A percentile compares a stretch with the other conserved stretches of the same genome.
Conservation (phyloP, 2,329 filamentous ascomycete genomes). For the Colletotrichum brevisporum region DNA sequence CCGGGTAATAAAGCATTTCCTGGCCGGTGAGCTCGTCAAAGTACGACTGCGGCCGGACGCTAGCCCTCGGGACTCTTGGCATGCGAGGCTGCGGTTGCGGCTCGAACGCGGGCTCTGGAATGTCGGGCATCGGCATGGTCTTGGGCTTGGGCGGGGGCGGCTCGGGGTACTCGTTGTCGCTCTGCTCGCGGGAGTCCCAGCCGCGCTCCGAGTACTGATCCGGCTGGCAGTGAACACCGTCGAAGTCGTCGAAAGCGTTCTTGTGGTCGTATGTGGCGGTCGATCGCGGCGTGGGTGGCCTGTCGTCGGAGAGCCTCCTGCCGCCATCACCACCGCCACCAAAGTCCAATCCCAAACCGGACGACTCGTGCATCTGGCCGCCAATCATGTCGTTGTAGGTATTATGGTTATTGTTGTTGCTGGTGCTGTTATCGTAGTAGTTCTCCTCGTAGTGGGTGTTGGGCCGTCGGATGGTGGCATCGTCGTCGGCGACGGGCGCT, state of each 20-base stretch:
- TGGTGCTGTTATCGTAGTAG: conserved; percentile 32
- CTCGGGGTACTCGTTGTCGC: conserved; percentile 18
- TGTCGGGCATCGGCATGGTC: conserved; percentile 42
- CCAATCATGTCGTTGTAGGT: conserved; percentile 50
- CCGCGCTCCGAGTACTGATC: conserved; percentile 52
- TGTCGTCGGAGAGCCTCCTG: conserved; percentile 36
- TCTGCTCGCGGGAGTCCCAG: conserved; percentile 41
- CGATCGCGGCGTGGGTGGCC: conserved; percentile 45
- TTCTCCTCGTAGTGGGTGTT: conserved; percentile 40
- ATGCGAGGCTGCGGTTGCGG: conserved; percentile 40
- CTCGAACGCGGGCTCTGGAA: conserved; percentile 42
- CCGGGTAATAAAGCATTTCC: conserved; percentile 94
- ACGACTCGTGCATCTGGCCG: conserved; percentile 48
- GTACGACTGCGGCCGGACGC: conserved; percentile 68
- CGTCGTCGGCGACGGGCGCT: conserved; percentile 52
- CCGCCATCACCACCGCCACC: conserved; percentile 26
- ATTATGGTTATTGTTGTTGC: conserved; percentile 28
- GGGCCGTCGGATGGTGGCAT: conserved; percentile 52
- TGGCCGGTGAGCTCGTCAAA: conserved; percentile 77
- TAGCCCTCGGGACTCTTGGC: conserved; percentile 45
- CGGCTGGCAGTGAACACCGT: conserved; percentile 81
- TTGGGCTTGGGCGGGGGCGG: conserved; percentile 37
- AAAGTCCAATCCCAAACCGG: conserved; percentile 33
- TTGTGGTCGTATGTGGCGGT: conserved; percentile 64
- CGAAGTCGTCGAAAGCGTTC: conserved; percentile 83